These are phyloP conservation scores for Carex littledalei DNA, from an alignment of 176 grass and related monocot species.

Conservation along the genomic window DNA sequence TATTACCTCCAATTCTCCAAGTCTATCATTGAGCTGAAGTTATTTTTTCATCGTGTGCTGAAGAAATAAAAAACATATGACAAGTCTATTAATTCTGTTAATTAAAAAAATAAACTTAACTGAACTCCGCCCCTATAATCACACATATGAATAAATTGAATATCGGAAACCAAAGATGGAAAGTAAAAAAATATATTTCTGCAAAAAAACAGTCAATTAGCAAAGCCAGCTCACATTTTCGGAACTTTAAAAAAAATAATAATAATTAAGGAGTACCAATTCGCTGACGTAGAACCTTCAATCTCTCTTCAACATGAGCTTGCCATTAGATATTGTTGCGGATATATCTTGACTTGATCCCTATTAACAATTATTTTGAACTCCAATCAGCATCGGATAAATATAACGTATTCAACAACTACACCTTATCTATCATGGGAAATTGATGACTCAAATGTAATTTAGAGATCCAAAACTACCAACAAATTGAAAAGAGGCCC, in stretches of 20 bases:
- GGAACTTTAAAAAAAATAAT: not conserved
- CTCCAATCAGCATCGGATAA: not conserved
- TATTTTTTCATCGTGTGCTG: not conserved
- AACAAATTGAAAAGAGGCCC: no score
- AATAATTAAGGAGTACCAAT: slow-evolving; percentile 26
- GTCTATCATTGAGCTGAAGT: not conserved
- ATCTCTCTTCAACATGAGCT: slow-evolving; percentile 62
- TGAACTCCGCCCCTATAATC: not conserved
- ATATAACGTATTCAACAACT: not conserved
- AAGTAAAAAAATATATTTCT: not conserved
- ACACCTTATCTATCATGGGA: not conserved
- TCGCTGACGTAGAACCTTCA: slow-evolving; percentile 61
- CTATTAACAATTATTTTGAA: slow-evolving; percentile 24
- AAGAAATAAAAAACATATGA: not conserved
- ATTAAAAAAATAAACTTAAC: not conserved
- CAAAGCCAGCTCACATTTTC: not conserved
- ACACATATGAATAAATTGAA: not conserved
- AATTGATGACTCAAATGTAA: not conserved
- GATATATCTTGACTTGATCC: slow-evolving; percentile 51
- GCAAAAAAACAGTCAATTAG: slow-evolving; percentile 13
- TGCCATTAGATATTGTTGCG: slow-evolving; percentile 94
- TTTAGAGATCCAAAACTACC: not conserved
- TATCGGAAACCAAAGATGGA: not conserved
- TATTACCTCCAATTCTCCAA: no score
- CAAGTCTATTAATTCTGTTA: not conserved